Evolutionary conservation across 768 basidiomycete species (phyloP).

Genomic region (Leccinum variicolor): DNA sequence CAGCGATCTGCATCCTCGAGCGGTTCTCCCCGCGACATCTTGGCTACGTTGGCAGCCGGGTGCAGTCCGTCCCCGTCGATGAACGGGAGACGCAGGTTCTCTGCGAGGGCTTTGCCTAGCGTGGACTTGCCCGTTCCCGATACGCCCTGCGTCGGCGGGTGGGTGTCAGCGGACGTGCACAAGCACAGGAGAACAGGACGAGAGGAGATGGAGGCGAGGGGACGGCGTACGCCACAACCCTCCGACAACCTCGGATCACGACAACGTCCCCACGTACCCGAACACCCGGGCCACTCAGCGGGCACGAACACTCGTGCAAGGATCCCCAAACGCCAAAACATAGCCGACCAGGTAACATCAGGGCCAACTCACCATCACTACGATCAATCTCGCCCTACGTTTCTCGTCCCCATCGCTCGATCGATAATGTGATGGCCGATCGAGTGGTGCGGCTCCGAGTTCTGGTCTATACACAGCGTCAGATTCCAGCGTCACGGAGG

Average conservation of each 20-base stretch:
- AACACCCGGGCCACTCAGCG: too few relatives aligned
- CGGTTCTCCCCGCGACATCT: constrained; percentile 78
- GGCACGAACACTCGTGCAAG: too few relatives aligned
- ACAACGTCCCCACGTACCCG: too few relatives aligned
- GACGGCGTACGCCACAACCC: too few relatives aligned
- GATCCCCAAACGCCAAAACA: too few relatives aligned
- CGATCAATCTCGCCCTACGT: constrained; percentile 32
- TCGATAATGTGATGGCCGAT: not conserved
- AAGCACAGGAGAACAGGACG: too few relatives aligned
- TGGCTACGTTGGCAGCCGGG: constrained; percentile 74
- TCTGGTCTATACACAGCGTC: not conserved
- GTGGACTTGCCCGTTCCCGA: constrained; percentile 74
- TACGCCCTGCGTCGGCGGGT: constrained; percentile 46
- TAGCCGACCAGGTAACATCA: too few relatives aligned
- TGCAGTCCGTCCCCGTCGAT: constrained; percentile 91
- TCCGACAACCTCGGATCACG: too few relatives aligned
- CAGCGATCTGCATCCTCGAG: constrained; percentile 78
- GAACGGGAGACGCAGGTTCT: constrained; percentile 64
- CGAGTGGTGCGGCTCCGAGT: not conserved
- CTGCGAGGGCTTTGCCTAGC: constrained; percentile 61
- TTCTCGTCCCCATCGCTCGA: not conserved
- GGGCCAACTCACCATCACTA: constrained; percentile 46
- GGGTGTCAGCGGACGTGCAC: not conserved
- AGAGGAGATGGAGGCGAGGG: too few relatives aligned
- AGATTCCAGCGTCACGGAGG: not conserved